These are phyloP conservation scores for Chlamydomonas sp. DNA, from an alignment of 139 green algal genomes.

Conservation along the genomic window DNA sequence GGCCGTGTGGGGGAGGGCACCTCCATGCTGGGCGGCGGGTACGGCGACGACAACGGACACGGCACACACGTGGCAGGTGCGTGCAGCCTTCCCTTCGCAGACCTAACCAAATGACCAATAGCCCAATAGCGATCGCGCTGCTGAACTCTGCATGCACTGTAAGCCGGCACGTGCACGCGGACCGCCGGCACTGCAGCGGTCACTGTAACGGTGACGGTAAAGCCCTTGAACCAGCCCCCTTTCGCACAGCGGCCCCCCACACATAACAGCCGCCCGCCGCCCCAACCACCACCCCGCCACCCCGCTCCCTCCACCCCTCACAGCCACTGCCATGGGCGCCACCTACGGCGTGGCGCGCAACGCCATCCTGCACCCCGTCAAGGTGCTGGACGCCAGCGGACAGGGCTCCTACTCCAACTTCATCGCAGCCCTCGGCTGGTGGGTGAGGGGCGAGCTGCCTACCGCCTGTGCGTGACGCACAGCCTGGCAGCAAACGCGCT, in stretches of 20 bases:
- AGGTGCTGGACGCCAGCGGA: slow-evolving; percentile 47
- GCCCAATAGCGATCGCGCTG: neutral
- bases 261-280: too few species aligned
- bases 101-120: neutral
- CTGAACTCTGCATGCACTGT: neutral
- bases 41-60: slow-evolving; percentile 67
- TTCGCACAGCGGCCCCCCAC: too few species aligned
- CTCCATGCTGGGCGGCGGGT: slow-evolving; percentile 25
- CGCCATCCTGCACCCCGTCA: slow-evolving; percentile 71
- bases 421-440: slow-evolving; percentile 67
- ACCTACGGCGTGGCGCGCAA: slow-evolving; percentile 74
- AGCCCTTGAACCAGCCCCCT: too few species aligned
- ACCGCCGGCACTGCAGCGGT: too few species aligned
- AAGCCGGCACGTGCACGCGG: too few species aligned
- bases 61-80: slow-evolving; percentile 68
- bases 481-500: too few species aligned
- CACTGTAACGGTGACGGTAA: too few species aligned
- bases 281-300: too few species aligned
- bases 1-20: slow-evolving; percentile 39
- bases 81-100: neutral
- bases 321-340: slow-evolving; percentile 59
- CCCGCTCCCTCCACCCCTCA: neutral
- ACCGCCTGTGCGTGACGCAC: too few species aligned
- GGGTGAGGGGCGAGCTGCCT: neutral
- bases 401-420: slow-evolving; percentile 64